Base-by-base conservation (phyloP, 2,329 filamentous ascomycete species). In the Grosmannia serpens region DNA sequence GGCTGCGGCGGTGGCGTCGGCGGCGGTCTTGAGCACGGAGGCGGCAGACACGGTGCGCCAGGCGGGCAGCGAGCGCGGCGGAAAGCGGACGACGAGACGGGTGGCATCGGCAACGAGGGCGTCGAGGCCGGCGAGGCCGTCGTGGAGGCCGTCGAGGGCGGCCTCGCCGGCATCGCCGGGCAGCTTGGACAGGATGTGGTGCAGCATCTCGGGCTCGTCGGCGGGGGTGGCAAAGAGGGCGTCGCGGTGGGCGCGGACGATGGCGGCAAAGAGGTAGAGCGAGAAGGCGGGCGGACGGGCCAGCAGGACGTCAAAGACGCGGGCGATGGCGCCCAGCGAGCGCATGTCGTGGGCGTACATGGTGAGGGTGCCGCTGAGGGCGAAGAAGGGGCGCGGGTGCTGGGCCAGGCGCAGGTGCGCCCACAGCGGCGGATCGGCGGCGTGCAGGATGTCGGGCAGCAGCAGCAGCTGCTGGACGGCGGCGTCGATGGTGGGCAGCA, bases 281-380 rank as follows among this genome's bases (percentile, higher is more conserved):
- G 86, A 86, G 67, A 96, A 90, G 46, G 88, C 87, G n/a, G 91
- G 89, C 70, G 95, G 89, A 54, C 83, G 83, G 3, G 92, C 89
- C 6, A 99, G 78, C 53, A 99, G 80, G 58, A 92, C 91, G 73
- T 99, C 94, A 70, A 96, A 99, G 1, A 99, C 76, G 27, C 94
- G 84, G 38, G 91, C 83, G 67, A 99, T 97, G 64, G 92, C 88
- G 62, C 83, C 82, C 69, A 96, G 96, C 49, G 87, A 85, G 71
- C 94, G 86, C 61, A 99, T 91, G 70, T 97, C 92, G 73, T 99
- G 94, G 22, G 94, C 91, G 71, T 96, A 99, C 76, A 99, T 85
- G 38, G 95, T 99, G 50, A 99, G 79, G 0, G 91, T 96, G 53
- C 90, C 91, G n/a, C 89, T 85, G 6, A 99, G 78, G 5, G 94